Evolutionary conservation across 805 yeast genomes (phyloP).

Genomic region (Candida parachauliodes): DNA sequence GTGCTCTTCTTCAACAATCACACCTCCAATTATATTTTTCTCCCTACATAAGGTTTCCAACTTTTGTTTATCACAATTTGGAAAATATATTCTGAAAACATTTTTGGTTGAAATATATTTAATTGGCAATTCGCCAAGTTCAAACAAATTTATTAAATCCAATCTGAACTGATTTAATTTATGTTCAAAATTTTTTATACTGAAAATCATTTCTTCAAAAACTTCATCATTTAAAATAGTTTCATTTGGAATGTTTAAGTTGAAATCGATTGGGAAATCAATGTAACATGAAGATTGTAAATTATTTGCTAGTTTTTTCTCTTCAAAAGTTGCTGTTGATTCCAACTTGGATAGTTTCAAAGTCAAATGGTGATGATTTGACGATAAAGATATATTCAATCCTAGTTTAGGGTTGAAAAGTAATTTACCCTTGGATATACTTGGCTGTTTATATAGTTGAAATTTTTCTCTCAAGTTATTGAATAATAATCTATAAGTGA

Average conservation of each 20-base stretch:
- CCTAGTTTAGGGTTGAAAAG: conserved; percentile 16
- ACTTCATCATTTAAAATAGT: conserved; percentile 31
- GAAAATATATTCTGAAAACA: conserved; percentile 58
- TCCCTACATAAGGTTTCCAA: conserved; percentile 58
- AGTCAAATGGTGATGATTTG: conserved; percentile 19
- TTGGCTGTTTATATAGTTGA: conserved; percentile 4
- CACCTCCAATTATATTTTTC: conserved; percentile 55
- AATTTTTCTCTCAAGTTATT: conserved; percentile 11
- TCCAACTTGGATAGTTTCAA: conserved; percentile 18
- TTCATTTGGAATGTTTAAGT: conserved; percentile 27
- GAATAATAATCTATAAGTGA: conserved; percentile 19
- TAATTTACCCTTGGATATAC: neutral
- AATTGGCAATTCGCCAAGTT: conserved; percentile 66
- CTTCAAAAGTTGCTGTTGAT: conserved; percentile 17
- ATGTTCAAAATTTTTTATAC: conserved; percentile 46
- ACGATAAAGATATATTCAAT: conserved; percentile 27
- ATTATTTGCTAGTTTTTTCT: conserved; percentile 13
- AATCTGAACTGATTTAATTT: conserved; percentile 41
- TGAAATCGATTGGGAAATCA: conserved; percentile 29
- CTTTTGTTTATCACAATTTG: conserved; percentile 60
- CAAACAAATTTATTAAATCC: conserved; percentile 44
- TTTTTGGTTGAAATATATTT: conserved; percentile 39
- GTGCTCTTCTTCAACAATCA: conserved; percentile 37
- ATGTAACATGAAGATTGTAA: conserved; percentile 26
- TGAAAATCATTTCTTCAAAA: conserved; percentile 52